Percentiles rank a stretch among this genome's conserved stretches.
Evolutionary conservation across 164 flowering plant genomes (phyloP).

Genomic region (Tetrastigma voinierianum): DNA sequence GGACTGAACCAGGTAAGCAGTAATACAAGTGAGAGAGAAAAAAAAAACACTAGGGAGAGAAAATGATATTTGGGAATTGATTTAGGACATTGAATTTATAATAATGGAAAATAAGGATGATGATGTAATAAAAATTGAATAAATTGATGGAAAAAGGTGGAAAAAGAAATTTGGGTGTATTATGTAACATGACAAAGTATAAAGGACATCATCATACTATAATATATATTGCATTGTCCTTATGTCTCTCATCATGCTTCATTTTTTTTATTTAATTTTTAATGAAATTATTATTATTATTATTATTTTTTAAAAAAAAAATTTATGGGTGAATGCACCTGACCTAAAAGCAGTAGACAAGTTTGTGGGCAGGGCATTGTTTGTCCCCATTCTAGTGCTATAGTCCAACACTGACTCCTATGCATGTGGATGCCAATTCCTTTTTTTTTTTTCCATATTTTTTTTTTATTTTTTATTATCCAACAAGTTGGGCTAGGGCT

Average conservation of each 20-base stretch:
- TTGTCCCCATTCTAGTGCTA: background rate
- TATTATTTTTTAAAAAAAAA: constrained; percentile 7
- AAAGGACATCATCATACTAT: constrained; percentile 14
- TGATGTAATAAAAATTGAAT: background rate
- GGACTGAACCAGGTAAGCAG: constrained; percentile 7
- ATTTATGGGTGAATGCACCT: constrained; percentile 11
- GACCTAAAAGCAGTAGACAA: constrained; percentile 2
- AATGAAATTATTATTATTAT: background rate
- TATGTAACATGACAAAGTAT: constrained; percentile 16
- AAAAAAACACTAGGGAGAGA: constrained; percentile 5
- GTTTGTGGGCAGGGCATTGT: constrained; percentile 7
- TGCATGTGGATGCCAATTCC: too few relatives aligned
- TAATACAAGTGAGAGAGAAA: constrained; percentile 1
- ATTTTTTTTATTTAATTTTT: background rate
- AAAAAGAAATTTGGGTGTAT: background rate
- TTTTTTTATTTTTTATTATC: too few relatives aligned
- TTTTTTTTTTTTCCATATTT: too few relatives aligned
- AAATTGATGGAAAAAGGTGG: background rate
- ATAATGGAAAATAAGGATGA: too few relatives aligned
- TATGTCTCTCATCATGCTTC: constrained; percentile 18
- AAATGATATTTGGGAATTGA: constrained; percentile 12
- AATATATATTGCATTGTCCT: constrained; percentile 14
- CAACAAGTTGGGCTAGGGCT: too few relatives aligned
- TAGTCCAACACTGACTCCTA: too few relatives aligned
- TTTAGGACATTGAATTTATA: constrained; percentile 8